phyloP scores from a whole-genome alignment of 129 eudicot species.

The Lactuca saligna region DNA sequence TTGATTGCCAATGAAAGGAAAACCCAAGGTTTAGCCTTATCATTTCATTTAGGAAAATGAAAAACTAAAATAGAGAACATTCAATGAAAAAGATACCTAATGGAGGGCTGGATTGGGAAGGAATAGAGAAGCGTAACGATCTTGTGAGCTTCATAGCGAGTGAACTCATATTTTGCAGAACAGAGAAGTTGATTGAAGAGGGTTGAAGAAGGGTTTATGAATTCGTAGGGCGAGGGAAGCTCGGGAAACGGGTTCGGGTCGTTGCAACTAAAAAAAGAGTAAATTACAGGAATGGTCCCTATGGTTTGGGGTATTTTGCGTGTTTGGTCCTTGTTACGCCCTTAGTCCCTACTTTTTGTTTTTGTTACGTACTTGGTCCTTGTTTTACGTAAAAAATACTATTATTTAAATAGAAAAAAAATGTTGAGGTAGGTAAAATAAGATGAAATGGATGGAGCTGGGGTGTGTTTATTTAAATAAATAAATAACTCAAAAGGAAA shows the following conservation, averaged over 20 bases:
- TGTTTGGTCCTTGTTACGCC: no score
- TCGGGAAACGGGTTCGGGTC: slow-evolving; percentile 12
- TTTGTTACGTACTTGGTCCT: no score
- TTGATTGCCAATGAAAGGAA: slow-evolving; percentile 18
- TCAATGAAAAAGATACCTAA: slow-evolving; percentile 27
- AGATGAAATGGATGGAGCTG: no score
- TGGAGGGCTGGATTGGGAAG: slow-evolving; percentile 22
- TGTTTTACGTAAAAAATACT: no score
- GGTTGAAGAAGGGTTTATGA: slow-evolving; percentile 41
- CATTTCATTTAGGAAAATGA: neutral
- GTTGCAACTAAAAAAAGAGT: neutral
- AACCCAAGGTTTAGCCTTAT: neutral
- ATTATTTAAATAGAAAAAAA: no score
- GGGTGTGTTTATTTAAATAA: no score
- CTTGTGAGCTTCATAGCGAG: slow-evolving; percentile 41
- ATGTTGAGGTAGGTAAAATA: no score
- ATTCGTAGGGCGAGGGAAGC: neutral
- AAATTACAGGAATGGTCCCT: no score
- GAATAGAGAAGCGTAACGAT: slow-evolving; percentile 29
- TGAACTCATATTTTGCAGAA: slow-evolving; percentile 42
- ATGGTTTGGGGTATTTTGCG: no score
- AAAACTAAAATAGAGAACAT: neutral
- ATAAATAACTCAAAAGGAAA: no score
- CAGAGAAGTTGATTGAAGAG: slow-evolving; percentile 2
- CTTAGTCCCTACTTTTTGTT: no score